Evolutionary conservation across 2,329 filamentous ascomycete genomes (phyloP).

Genomic region (Tricladium varicosporioides): DNA sequence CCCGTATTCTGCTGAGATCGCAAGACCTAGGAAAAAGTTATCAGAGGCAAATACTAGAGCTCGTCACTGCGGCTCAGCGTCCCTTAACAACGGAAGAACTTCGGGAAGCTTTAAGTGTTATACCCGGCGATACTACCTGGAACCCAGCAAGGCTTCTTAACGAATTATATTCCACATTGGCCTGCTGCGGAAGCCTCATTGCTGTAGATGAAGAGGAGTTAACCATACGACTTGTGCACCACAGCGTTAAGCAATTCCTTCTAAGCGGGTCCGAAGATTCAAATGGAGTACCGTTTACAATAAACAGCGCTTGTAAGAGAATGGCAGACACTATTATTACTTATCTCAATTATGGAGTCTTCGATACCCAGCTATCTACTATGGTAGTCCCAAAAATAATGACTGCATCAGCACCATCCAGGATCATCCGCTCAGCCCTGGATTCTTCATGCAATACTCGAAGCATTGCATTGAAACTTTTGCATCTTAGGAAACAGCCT

Average conservation of each 20-base stretch:
- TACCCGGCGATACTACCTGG: constrained; percentile 33
- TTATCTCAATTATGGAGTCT: constrained; percentile 33
- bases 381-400: constrained; percentile 22
- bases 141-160: constrained; percentile 25
- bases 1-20: constrained; percentile 31
- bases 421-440: constrained; percentile 24
- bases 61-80: constrained; percentile 32
- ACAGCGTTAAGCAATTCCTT: constrained; percentile 38
- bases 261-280: constrained; percentile 20
- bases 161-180: constrained; percentile 27
- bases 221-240: constrained; percentile 35
- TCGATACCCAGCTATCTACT: constrained; percentile 20
- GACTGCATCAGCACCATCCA: constrained; percentile 20
- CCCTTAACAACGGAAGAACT: constrained; percentile 37
- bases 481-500: constrained; percentile 7
- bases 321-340: constrained; percentile 31
- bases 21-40: constrained; percentile 17
- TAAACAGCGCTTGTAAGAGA: constrained; percentile 14
- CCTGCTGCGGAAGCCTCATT: constrained; percentile 36
- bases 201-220: constrained; percentile 36
- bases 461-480: constrained; percentile 16
- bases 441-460: constrained; percentile 13
- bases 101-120: constrained; percentile 39
- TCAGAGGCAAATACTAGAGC: constrained; percentile 32
- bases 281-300: constrained; percentile 14